Evolutionary conservation across 2,329 filamentous ascomycete genomes (phyloP).

Genomic region (Chaetothyriales sp.): DNA sequence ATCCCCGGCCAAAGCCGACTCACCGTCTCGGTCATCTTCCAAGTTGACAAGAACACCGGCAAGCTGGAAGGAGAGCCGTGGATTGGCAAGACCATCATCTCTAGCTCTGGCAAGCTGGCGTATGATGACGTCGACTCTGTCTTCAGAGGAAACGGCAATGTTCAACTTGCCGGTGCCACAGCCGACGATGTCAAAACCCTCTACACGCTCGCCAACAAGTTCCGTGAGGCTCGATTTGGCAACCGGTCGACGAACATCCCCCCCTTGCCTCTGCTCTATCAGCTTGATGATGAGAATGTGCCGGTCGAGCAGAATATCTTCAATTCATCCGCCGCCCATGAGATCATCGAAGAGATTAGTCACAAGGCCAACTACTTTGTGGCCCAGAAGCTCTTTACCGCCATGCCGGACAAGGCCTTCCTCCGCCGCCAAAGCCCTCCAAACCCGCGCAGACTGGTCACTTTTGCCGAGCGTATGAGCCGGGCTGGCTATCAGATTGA

Average conservation of each 20-base stretch:
- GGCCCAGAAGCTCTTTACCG: slow-evolving; percentile 66
- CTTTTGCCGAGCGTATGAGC: slow-evolving; percentile 85
- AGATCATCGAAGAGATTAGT: slow-evolving; percentile 87
- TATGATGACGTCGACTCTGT: slow-evolving; percentile 78
- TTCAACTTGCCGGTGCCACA: slow-evolving; percentile 52
- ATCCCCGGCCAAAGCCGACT: slow-evolving; percentile 78
- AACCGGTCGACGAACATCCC: slow-evolving; percentile 67
- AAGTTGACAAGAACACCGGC: slow-evolving; percentile 69
- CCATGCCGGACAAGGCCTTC: slow-evolving; percentile 80
- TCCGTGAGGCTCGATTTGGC: slow-evolving; percentile 75
- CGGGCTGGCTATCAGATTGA: slow-evolving; percentile 84
- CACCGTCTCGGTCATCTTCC: slow-evolving; percentile 85
- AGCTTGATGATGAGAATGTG: slow-evolving; percentile 94
- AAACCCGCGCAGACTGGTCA: slow-evolving; percentile 75
- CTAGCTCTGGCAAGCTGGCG: slow-evolving; percentile 73
- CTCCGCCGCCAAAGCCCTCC: slow-evolving; percentile 75
- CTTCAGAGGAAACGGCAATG: slow-evolving; percentile 49
- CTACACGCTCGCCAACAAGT: slow-evolving; percentile 70
- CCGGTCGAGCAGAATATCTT: slow-evolving; percentile 95
- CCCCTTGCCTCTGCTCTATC: slow-evolving; percentile 75
- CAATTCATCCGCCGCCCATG: slow-evolving; percentile 73
- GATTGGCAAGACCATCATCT: slow-evolving; percentile 88
- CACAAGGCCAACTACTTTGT: slow-evolving; percentile 87
- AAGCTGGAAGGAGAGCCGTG: slow-evolving; percentile 78
- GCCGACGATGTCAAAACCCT: slow-evolving; percentile 69